A percentile compares a stretch with the other conserved stretches of the same genome.
These are phyloP conservation scores for Microsporum canis DNA, from an alignment of 2,329 filamentous ascomycete species.

Conservation along the genomic window DNA sequence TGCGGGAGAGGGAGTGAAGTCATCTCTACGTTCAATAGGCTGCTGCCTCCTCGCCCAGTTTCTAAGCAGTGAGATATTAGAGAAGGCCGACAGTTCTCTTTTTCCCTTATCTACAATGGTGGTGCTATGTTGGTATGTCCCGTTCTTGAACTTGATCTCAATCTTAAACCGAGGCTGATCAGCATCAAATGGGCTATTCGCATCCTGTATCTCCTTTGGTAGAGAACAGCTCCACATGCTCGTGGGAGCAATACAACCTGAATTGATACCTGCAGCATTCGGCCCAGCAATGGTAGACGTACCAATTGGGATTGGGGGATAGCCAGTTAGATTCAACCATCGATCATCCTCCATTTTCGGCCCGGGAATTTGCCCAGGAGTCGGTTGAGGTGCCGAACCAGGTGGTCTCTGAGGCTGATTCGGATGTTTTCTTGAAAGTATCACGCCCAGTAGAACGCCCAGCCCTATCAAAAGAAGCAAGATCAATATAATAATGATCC, in stretches of 20 bases:
- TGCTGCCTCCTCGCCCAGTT: not conserved
- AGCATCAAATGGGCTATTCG: constrained; percentile 50
- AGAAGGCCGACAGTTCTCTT: not conserved
- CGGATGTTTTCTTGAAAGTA: constrained; percentile 14
- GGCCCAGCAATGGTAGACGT: constrained; percentile 67
- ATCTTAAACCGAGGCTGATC: constrained; percentile 69
- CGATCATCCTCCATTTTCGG: constrained; percentile 33
- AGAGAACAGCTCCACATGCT: constrained; percentile 79
- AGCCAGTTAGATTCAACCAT: constrained; percentile 79
- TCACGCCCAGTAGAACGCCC: constrained; percentile 38
- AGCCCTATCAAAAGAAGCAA: constrained; percentile 32
- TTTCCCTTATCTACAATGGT: constrained; percentile 34
- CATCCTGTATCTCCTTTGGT: constrained; percentile 62
- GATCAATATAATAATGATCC: constrained; percentile 40
- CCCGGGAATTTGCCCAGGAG: not conserved
- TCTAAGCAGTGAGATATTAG: not conserved
- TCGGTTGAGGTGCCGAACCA: not conserved
- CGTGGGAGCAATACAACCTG: constrained; percentile 58
- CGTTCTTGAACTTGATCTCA: constrained; percentile 55
- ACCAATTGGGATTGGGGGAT: constrained; percentile 76
- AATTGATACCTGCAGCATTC: constrained; percentile 51
- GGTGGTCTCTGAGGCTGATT: not conserved
- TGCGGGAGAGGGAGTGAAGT: constrained; percentile 36
- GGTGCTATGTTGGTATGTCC: constrained; percentile 50
- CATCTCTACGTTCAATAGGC: constrained; percentile 16